Base-by-base conservation (phyloP, 192 early-diverging fungal genomes). In the Backusella liffmaniae region DNA sequence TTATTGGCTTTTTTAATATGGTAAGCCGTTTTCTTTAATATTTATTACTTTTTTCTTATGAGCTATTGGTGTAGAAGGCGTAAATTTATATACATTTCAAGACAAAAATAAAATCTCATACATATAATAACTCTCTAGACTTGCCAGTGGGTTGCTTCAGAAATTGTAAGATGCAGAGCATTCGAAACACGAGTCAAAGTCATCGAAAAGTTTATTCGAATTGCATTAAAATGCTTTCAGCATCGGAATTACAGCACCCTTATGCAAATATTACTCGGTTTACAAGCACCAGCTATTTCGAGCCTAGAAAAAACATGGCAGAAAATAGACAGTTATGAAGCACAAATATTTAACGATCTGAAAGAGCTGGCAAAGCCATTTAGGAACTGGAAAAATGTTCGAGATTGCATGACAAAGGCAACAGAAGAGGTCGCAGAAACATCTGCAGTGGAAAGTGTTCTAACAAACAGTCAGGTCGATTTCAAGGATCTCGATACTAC, bases 151-250 rank as follows among this genome's bases (percentile, higher is more conserved):
- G 89, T 90, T 1, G 77, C 87, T 5, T 86, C 90, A 1, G 86
- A 88, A 79, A 89, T 91, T 39, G 70, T 91, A 32, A 74, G 67
- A 51, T 80, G 82, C 12, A 59, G 66, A 6, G 80, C 82, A 30
- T 1, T 86, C 12, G 87, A 86, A 26, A 73, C 70, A 53, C 77
- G 90, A 59, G 86, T 83, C 26, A 79, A 80, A 70, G 86, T 90
- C 8, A 83, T 91, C 39, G 88, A 90, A 66, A 90, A 90, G 73
- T 87, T 89, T 32, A 90, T 91, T 73, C 82, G 87, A 16, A 83
- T 91, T n/a, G 90, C 90, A 3, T 77, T 86, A 41, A 90, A 87
- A 72, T 91, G 90, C 42, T 88, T 86, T 66, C 82, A 84, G 37
- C 83, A 88, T 65, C 79, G 83, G 39, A 91, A 91, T 35, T 91